phyloP scores from a whole-genome alignment of 495 filamentous ascomycete genomes.

The Paragyromitra xinjiangensis region DNA sequence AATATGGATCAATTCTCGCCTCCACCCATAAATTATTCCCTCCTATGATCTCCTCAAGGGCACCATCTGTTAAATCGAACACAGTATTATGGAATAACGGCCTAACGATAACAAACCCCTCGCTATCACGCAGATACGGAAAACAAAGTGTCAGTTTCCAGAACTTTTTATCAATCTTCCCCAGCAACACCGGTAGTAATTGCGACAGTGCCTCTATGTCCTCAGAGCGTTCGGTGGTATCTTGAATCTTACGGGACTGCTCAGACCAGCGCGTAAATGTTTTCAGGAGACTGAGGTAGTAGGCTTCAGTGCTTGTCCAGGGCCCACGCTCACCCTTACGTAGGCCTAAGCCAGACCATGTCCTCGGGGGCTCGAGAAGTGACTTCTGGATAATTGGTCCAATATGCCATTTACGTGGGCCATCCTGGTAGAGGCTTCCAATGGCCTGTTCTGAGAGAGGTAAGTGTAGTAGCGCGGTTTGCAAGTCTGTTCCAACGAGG shows the following conservation, averaged over 20 bases:
- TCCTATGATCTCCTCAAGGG: neutral
- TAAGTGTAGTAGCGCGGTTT: conserved; percentile 2
- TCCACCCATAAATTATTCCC: neutral
- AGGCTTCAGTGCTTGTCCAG: conserved; percentile 11
- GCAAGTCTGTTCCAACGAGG: neutral
- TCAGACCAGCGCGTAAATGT: conserved; percentile 18
- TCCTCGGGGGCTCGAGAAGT: conserved; percentile 5
- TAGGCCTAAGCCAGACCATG: conserved; percentile 1
- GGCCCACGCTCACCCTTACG: neutral
- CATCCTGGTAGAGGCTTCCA: conserved; percentile 12
- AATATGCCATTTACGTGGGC: neutral
- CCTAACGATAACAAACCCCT: conserved; percentile 11
- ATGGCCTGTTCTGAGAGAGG: conserved; percentile 7
- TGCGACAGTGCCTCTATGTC: conserved; percentile 8
- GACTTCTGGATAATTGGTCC: conserved; percentile 18
- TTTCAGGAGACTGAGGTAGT: neutral
- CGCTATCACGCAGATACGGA: neutral
- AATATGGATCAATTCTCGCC: conserved; percentile 8
- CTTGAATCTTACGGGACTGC: neutral
- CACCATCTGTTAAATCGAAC: conserved; percentile 2
- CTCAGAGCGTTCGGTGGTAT: neutral
- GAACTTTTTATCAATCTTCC: conserved; percentile 8
- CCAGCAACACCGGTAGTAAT: conserved; percentile 5
- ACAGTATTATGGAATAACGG: conserved; percentile 10
- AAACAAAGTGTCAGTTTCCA: conserved; percentile 12